Evolutionary conservation across 2,329 filamentous ascomycete genomes (phyloP), one percentile per base, ranked within the genome.

Genomic region (Fusarium solani-melongenae): DNA sequence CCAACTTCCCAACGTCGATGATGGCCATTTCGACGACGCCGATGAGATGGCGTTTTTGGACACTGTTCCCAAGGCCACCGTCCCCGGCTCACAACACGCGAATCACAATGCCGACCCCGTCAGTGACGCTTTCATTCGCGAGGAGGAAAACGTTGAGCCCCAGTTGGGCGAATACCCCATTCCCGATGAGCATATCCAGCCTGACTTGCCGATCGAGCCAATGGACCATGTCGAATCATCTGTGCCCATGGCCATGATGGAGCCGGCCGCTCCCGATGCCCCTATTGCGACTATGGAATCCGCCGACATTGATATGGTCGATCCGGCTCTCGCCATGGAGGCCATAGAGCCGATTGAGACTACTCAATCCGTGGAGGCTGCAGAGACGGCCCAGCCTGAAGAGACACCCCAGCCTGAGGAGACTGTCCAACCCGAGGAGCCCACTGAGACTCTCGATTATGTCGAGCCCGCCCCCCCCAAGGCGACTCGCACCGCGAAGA

Each of bases 1-100:
- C 53, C 75, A 78, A 34, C 74, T 84, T 15, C 83, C 83, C 11
- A 79, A 81, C 15, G 73, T 83, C 12, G 75, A 70, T 3, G 78
- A 79, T 33, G 76, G 72, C 22, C 70, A 76, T 6, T 82, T 77
- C 63, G 73, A 82, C 36, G 80, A 82, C 62, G 71, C 64, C 3
- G 77, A 82, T 34, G 83, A 84, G 62, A 81, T 79, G 76, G 71
- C 76, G 10, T 77, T 80, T 46, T 65, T 83, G 6, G 65, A 73
- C 46, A 73, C 66, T 15, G 67, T 81, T 7, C 72, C 73, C 6
- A 41, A 64, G 14, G 31, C 71, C 17, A 69, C 66, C 15, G 51
- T 56, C 9, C 57, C 64, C 55, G 70, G 62, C 33, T 64, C 44
- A 49, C 44, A 64, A 34, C 70, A 36, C 60, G 41, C 44, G 17